These are phyloP conservation scores for Brassica balearica DNA, from an alignment of 441 rosid genomes.

Conservation along the genomic window DNA sequence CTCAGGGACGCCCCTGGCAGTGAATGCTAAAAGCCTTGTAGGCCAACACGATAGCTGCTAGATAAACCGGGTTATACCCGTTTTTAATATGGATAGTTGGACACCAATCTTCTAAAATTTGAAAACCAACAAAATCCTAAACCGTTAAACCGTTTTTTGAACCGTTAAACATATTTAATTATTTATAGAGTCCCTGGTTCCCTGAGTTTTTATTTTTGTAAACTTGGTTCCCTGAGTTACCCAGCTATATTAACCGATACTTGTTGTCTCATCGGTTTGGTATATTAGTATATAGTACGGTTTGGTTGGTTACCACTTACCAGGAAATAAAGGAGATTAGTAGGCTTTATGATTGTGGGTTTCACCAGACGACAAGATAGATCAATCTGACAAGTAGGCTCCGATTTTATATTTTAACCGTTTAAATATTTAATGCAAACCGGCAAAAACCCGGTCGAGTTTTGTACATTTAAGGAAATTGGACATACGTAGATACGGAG, in stretches of 20 bases:
- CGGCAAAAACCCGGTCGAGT: slow-evolving; percentile 16
- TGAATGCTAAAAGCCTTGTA: slow-evolving; percentile 28
- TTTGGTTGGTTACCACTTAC: slow-evolving; percentile 13
- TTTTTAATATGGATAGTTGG: neutral
- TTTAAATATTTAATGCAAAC: slow-evolving; percentile 22
- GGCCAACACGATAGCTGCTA: slow-evolving; percentile 1
- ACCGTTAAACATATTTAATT: neutral
- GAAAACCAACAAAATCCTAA: neutral
- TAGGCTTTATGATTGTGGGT: slow-evolving; percentile 11
- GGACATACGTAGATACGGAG: slow-evolving; percentile 1
- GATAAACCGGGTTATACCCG: neutral
- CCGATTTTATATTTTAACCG: neutral
- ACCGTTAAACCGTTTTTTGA: neutral
- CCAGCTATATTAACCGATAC: neutral
- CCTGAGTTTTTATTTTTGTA: neutral
- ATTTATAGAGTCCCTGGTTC: neutral
- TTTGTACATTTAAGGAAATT: slow-evolving; percentile 27
- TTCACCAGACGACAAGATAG: neutral
- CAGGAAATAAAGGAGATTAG: neutral
- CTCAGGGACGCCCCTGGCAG: neutral
- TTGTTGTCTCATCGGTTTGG: neutral
- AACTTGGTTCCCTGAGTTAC: neutral
- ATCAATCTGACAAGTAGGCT: neutral
- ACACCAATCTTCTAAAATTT: neutral
- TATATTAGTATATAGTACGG: slow-evolving; percentile 25